Evolutionary conservation across 371 early-diverging fungal genomes (phyloP).

Genomic region (Circinella minor): DNA sequence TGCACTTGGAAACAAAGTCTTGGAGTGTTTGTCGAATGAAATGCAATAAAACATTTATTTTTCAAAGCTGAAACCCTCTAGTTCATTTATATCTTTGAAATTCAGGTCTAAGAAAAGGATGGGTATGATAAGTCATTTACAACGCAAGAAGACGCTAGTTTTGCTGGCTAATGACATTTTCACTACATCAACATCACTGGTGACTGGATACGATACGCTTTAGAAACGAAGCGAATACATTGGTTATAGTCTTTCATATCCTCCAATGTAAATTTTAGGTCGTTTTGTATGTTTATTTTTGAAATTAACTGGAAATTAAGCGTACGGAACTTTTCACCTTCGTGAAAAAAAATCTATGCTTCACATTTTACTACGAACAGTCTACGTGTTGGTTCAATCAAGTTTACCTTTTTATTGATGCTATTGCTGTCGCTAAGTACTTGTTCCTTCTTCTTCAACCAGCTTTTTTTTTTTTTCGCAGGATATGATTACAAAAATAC

Average conservation of each 20-base stretch:
- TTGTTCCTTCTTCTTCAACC: not conserved
- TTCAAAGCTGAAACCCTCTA: not conserved
- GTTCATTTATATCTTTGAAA: not conserved
- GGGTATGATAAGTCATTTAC: not conserved
- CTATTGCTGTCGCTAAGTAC: no score
- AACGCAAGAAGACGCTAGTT: not conserved
- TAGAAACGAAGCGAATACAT: not conserved
- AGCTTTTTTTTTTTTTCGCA: not conserved
- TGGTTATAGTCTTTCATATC: not conserved
- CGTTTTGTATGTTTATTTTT: no score
- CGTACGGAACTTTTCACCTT: no score
- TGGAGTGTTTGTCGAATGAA: not conserved
- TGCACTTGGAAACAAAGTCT: conserved; percentile 1
- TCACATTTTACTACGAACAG: no score
- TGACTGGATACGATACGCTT: not conserved
- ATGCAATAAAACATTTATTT: not conserved
- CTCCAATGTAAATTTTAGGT: no score
- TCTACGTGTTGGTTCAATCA: not conserved
- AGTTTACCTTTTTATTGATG: not conserved
- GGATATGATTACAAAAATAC: not conserved
- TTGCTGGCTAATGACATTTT: not conserved
- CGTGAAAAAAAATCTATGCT: no score
- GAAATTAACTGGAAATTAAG: no score
- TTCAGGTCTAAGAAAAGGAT: not conserved
- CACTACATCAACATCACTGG: not conserved